Evolutionary conservation across 352 stramenopile genomes (phyloP).

Genomic region (Phytophthora melonis): DNA sequence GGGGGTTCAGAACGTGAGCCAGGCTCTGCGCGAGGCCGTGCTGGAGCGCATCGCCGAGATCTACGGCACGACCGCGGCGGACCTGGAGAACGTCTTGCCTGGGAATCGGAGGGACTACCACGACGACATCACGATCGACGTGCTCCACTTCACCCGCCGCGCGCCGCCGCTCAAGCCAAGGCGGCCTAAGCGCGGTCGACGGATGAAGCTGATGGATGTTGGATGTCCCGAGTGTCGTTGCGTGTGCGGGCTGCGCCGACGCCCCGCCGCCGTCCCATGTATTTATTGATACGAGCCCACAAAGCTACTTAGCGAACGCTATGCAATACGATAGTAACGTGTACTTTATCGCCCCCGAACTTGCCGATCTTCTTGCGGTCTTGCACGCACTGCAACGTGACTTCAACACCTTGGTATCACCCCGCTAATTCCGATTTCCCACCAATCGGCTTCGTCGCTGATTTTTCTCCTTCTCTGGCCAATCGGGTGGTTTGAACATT

Average conservation of each 20-base stretch:
- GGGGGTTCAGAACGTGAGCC: constrained; percentile 66
- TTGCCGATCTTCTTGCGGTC: no score
- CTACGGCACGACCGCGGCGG: constrained; percentile 54
- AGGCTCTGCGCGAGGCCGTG: constrained; percentile 52
- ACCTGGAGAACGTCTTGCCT: constrained; percentile 64
- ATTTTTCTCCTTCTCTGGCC: constrained; percentile 28
- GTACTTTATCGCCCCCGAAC: constrained; percentile 10
- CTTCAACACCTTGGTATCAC: not conserved
- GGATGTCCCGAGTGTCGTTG: constrained; percentile 21
- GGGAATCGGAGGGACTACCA: constrained; percentile 74
- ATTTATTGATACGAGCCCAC: constrained; percentile 34
- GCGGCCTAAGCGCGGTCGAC: constrained; percentile 20
- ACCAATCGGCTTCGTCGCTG: constrained; percentile 8
- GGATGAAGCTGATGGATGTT: constrained; percentile 11
- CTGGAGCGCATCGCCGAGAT: constrained; percentile 65
- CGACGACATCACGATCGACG: constrained; percentile 80
- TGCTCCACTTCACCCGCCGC: constrained; percentile 65
- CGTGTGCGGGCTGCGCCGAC: not conserved
- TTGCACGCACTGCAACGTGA: no score
- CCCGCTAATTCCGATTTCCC: not conserved
- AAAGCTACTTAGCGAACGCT: constrained; percentile 1
- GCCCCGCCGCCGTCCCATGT: constrained; percentile 4
- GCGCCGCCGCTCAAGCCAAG: constrained; percentile 15
- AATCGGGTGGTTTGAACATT: constrained; percentile 44
- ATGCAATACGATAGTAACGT: constrained; percentile 13